These are phyloP conservation scores for Celoporthe dispersa DNA, from an alignment of 2,329 filamentous ascomycete species.

Conservation along the genomic window DNA sequence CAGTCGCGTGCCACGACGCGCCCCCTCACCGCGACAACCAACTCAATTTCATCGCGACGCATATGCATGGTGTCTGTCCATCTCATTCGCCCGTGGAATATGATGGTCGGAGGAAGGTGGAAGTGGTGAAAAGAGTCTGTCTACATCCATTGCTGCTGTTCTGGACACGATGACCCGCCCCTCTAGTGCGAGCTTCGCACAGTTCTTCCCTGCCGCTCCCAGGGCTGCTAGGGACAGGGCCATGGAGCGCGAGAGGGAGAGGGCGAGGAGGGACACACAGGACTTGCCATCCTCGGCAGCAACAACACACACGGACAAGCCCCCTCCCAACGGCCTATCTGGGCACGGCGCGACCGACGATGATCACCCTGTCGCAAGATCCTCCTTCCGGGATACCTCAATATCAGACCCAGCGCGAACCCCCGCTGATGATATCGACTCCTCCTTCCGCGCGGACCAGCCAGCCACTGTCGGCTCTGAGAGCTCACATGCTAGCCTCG, in stretches of 20 bases:
- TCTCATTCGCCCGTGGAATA: conserved; percentile 47
- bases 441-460: conserved; percentile 65
- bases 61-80: conserved; percentile 44
- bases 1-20: conserved; percentile 30
- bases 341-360: conserved; percentile 30
- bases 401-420: conserved; percentile 44
- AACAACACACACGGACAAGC: conserved; percentile 29
- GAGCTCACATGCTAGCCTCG: conserved; percentile 72
- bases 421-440: conserved; percentile 60
- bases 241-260: conserved; percentile 65
- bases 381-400: conserved; percentile 40
- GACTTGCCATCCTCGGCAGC: conserved; percentile 35
- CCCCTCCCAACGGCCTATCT: conserved; percentile 34
- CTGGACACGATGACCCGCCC: conserved; percentile 74
- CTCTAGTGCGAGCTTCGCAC: conserved; percentile 75
- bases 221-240: conserved; percentile 64
- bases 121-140: conserved; percentile 49
- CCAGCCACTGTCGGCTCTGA: conserved; percentile 73
- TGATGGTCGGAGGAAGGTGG: conserved; percentile 61
- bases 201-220: conserved; percentile 83
- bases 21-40: conserved; percentile 22
- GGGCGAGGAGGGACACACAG: conserved; percentile 56
- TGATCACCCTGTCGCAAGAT: conserved; percentile 41
- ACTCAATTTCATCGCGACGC: conserved; percentile 29
- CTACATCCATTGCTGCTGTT: conserved; percentile 42